Conservation (phyloP, 2,329 filamentous ascomycete genomes). For the Trichoderma asperellum region DNA sequence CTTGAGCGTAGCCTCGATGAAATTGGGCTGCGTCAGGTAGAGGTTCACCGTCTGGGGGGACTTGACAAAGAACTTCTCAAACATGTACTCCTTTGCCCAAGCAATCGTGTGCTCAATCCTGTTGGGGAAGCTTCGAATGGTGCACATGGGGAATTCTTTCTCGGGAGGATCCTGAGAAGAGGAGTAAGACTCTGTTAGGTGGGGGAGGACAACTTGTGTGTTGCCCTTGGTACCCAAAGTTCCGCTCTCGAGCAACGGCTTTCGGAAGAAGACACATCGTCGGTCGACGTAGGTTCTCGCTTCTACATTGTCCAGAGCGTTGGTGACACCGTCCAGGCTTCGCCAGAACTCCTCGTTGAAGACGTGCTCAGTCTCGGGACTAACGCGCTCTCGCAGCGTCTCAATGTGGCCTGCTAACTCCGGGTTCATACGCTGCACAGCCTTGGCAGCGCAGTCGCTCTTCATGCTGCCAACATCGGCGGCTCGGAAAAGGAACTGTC, state of each 20-base stretch:
- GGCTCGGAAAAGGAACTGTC: constrained; percentile 92
- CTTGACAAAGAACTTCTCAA: constrained; percentile 91
- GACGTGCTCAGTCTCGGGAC: constrained; percentile 86
- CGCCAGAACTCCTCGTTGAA: constrained; percentile 96
- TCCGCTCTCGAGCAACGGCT: constrained; percentile 92
- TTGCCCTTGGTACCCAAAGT: constrained; percentile 99
- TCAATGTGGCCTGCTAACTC: constrained; percentile 85
- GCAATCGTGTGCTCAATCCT: constrained; percentile 98
- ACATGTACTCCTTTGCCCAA: constrained; percentile 89
- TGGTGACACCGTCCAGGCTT: constrained; percentile 86
- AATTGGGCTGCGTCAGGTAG: constrained; percentile 89
- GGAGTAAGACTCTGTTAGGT: constrained; percentile 94
- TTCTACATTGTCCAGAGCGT: constrained; percentile 96
- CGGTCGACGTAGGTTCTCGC: constrained; percentile 95
- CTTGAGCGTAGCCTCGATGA: constrained; percentile 83
- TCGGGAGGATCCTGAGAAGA: constrained; percentile 94
- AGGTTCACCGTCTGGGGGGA: constrained; percentile 93
- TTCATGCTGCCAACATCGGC: constrained; percentile 95
- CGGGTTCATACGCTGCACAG: constrained; percentile 95
- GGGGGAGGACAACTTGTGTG: constrained; percentile 91
- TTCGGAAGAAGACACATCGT: constrained; percentile 97
- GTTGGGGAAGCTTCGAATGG: constrained; percentile 95
- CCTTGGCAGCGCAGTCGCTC: constrained; percentile 88
- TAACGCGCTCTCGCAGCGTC: constrained; percentile 85
- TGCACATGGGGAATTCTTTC: constrained; percentile 99